phyloP scores from a whole-genome alignment of 2,329 filamentous ascomycete genomes.

The Raffaelea arxii region DNA sequence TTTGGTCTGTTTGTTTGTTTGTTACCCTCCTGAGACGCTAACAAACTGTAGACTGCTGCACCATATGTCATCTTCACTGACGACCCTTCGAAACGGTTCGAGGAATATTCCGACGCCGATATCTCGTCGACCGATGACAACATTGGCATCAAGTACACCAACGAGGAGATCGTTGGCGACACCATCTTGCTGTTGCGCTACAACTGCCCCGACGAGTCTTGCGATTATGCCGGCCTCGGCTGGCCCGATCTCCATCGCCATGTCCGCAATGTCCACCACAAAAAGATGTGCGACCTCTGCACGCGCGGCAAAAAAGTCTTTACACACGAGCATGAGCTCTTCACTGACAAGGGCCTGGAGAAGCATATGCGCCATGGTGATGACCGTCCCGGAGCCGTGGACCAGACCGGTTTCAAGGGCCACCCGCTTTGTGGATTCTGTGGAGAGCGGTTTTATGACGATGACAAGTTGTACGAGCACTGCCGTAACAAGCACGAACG shows the following conservation, averaged over 20 bases:
- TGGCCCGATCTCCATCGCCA: slow-evolving; percentile 57
- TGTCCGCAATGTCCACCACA: slow-evolving; percentile 72
- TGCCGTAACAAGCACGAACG: slow-evolving; percentile 90
- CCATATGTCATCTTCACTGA: slow-evolving; percentile 89
- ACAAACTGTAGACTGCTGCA: slow-evolving; percentile 43
- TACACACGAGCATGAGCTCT: slow-evolving; percentile 93
- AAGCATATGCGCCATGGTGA: slow-evolving; percentile 88
- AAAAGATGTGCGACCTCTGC: slow-evolving; percentile 86
- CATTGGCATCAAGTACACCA: slow-evolving; percentile 85
- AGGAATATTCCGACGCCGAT: slow-evolving; percentile 68
- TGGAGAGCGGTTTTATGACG: slow-evolving; percentile 83
- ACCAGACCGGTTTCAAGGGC: slow-evolving; percentile 93
- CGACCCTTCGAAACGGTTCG: slow-evolving; percentile 67
- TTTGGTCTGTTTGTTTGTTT: too few relatives aligned
- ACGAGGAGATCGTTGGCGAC: slow-evolving; percentile 81
- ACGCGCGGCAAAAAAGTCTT: slow-evolving; percentile 95
- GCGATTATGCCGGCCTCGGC: slow-evolving; percentile 67
- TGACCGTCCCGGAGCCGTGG: slow-evolving; percentile 76
- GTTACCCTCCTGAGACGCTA: too few relatives aligned
- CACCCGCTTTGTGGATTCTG: slow-evolving; percentile 95
- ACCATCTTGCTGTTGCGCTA: slow-evolving; percentile 81
- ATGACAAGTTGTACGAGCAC: slow-evolving; percentile 89
- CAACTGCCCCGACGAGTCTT: slow-evolving; percentile 82
- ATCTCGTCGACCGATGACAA: slow-evolving; percentile 73
- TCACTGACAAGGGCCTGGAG: slow-evolving; percentile 68